A percentile compares a stretch with the other conserved stretches of the same genome.
Conservation (phyloP, 768 basidiomycete species). For the Lentinula lateritia region DNA sequence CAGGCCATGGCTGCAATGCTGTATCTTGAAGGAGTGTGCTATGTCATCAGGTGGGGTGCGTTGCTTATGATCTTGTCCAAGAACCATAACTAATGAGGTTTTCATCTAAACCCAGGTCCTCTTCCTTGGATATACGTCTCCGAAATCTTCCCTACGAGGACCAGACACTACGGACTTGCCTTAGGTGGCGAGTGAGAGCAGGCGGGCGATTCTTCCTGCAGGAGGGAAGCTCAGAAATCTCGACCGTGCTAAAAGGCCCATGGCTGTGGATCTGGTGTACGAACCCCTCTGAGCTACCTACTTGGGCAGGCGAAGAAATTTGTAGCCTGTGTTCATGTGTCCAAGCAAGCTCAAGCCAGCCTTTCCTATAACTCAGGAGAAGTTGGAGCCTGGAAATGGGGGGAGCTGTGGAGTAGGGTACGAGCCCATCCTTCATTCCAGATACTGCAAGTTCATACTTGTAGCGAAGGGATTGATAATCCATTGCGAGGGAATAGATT, state of each 20-base stretch:
- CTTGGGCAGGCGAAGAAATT: constrained; percentile 29
- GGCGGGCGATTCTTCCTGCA: constrained; percentile 38
- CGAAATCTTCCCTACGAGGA: constrained; percentile 84
- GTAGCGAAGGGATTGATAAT: constrained; percentile 44
- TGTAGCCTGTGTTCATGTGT: constrained; percentile 40
- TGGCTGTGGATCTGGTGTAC: constrained; percentile 36
- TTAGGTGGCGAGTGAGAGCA: constrained; percentile 41
- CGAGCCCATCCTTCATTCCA: constrained; percentile 48
- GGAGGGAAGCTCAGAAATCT: constrained; percentile 45
- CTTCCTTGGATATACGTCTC: constrained; percentile 67
- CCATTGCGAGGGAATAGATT: constrained; percentile 38
- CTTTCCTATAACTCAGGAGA: constrained; percentile 37
- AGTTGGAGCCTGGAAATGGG: constrained; percentile 39
- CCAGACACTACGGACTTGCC: constrained; percentile 75
- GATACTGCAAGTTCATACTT: constrained; percentile 41
- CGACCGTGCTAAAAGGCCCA: constrained; percentile 34
- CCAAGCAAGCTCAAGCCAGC: constrained; percentile 45
- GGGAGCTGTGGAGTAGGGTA: constrained; percentile 29
- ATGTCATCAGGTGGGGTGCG: constrained; percentile 57
- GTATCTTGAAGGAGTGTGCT: constrained; percentile 60
- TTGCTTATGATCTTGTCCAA: not conserved
- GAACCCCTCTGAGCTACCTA: constrained; percentile 41
- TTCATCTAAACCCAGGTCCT: constrained; percentile 19
- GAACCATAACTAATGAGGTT: not conserved
- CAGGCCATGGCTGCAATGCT: constrained; percentile 63